These are phyloP conservation scores for Kwoniella dendrophila DNA, from an alignment of 768 basidiomycete genomes.

Conservation along the genomic window DNA sequence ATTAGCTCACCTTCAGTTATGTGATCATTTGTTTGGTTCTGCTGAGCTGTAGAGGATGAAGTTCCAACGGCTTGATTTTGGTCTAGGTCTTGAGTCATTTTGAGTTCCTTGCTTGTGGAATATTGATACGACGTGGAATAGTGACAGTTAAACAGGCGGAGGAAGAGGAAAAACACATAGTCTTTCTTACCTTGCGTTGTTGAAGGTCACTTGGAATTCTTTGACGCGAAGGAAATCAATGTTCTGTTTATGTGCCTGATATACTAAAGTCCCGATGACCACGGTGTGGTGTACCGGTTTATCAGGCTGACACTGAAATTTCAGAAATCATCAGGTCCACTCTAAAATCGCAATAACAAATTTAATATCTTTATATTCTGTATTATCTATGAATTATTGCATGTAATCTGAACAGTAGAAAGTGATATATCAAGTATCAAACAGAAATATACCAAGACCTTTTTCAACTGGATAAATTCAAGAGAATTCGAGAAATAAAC, in stretches of 20 bases:
- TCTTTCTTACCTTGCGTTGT: not conserved
- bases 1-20: constrained; percentile 43
- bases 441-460: not conserved
- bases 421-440: too few relatives aligned
- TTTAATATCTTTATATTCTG: not conserved
- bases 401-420: not conserved
- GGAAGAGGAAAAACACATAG: too few relatives aligned
- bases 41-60: not conserved
- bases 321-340: constrained; percentile 10
- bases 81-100: constrained; percentile 2
- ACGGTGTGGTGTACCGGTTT: not conserved
- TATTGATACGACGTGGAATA: too few relatives aligned
- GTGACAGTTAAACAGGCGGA: too few relatives aligned
- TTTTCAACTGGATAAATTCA: not conserved
- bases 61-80: not conserved
- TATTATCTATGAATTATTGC: not conserved
- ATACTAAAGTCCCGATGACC: not conserved
- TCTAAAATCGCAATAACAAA: too few relatives aligned
- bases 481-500: not conserved
- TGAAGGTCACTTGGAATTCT: not conserved
- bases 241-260: constrained; percentile 6
- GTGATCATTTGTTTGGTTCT: constrained; percentile 19
- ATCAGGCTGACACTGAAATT: constrained; percentile 26
- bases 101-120: too few relatives aligned
- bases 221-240: too few relatives aligned